Conservation (phyloP, 352 stramenopile genomes). For the Phytophthora multivora region DNA sequence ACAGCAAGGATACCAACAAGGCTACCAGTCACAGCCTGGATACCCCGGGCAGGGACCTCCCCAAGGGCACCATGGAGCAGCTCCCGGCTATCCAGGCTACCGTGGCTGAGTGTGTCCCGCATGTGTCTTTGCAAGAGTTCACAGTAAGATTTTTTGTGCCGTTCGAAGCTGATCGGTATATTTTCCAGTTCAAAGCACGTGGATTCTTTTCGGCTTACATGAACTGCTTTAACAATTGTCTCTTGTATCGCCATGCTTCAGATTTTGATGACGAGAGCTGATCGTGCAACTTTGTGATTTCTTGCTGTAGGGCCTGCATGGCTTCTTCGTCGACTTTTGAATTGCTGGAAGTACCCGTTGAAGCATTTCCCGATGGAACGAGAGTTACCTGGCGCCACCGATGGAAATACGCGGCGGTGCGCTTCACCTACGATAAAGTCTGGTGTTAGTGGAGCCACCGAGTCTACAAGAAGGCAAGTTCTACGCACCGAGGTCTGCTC, state of each 20-base stretch:
- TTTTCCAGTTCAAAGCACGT: conserved; percentile 2
- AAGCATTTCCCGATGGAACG: background rate
- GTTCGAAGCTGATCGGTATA: background rate
- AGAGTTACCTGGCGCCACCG: conserved; percentile 32
- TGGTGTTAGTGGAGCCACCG: conserved; percentile 1
- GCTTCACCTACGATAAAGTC: conserved; percentile 35
- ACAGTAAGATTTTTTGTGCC: too few relatives aligned
- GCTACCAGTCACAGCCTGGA: too few relatives aligned
- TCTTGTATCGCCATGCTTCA: conserved; percentile 77
- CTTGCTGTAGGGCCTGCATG: conserved; percentile 48
- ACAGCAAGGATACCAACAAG: too few relatives aligned
- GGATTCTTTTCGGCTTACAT: conserved; percentile 26
- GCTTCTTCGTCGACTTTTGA: conserved; percentile 29
- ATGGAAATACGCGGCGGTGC: conserved; percentile 42
- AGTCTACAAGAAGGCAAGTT: background rate
- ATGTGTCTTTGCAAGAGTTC: too few relatives aligned
- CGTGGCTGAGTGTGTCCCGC: conserved; percentile 29
- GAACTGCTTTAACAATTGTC: conserved; percentile 80
- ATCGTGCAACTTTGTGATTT: conserved; percentile 75
- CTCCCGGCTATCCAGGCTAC: conserved; percentile 44
- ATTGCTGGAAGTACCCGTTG: background rate
- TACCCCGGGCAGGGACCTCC: too few relatives aligned
- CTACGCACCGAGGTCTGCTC: conserved; percentile 40
- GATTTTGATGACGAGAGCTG: conserved; percentile 72
- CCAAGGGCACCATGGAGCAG: conserved; percentile 8